phyloP scores from a whole-genome alignment of 148 eudicot genomes.

The Fagopyrum tataricum region DNA sequence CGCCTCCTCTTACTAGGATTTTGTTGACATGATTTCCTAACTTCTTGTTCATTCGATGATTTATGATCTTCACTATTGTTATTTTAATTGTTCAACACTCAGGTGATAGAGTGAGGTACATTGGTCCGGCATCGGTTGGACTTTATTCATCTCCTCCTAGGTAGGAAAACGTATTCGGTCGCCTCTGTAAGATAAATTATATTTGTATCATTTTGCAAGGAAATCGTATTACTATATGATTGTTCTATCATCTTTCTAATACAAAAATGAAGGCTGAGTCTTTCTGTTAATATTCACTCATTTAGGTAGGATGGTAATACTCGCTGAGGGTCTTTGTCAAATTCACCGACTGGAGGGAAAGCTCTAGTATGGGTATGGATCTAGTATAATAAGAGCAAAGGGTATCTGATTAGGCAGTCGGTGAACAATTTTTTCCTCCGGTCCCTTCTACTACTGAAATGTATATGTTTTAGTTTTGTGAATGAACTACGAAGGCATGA shows the following conservation, averaged over 20 bases:
- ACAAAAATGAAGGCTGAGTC: neutral
- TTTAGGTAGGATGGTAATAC: neutral
- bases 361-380: neutral
- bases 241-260: neutral
- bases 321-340: neutral
- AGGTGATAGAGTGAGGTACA: constrained; percentile 82
- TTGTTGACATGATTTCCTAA: neutral
- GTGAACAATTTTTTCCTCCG: neutral
- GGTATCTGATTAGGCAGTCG: neutral
- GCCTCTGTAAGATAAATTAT: neutral
- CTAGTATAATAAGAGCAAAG: neutral
- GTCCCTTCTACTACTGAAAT: neutral
- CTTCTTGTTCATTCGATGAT: neutral
- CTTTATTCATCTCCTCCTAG: constrained; percentile 48
- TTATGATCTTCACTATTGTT: neutral
- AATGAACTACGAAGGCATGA: neutral
- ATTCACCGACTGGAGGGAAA: neutral
- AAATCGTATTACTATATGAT: neutral
- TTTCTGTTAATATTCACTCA: neutral
- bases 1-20: constrained; percentile 5
- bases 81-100: constrained; percentile 15
- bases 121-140: constrained; percentile 46
- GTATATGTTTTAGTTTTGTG: neutral
- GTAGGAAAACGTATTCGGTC: constrained; percentile 26
- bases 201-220: neutral